Evolutionary conservation across 495 filamentous ascomycete species (phyloP).

Genomic region (Rostrohypoxylon terebratum): DNA sequence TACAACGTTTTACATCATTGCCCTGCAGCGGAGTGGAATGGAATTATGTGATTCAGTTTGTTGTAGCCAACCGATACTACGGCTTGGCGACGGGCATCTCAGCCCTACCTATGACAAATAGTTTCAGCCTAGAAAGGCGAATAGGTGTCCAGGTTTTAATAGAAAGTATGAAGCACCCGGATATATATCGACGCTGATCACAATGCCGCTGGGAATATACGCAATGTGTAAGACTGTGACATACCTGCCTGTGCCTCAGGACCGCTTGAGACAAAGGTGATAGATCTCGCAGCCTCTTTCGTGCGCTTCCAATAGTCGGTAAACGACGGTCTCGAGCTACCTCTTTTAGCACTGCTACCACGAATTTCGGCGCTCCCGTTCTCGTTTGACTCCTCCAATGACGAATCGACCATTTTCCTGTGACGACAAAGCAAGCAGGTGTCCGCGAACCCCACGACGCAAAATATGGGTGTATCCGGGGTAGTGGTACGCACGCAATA

Average conservation of each 20-base stretch:
- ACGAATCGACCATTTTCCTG: slow-evolving; percentile 19
- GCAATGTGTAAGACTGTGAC: slow-evolving; percentile 12
- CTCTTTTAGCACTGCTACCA: neutral
- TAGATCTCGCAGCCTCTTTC: slow-evolving; percentile 45
- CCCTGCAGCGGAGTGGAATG: slow-evolving; percentile 1
- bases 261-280: slow-evolving; percentile 53
- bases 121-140: slow-evolving; percentile 22
- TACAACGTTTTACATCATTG: slow-evolving; percentile 7
- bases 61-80: slow-evolving; percentile 27
- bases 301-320: slow-evolving; percentile 54
- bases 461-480: slow-evolving; percentile 12
- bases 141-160: neutral
- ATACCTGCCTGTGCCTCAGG: slow-evolving; percentile 42
- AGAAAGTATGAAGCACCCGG: neutral
- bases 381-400: slow-evolving; percentile 27
- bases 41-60: slow-evolving; percentile 11
- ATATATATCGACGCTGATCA: slow-evolving; percentile 6
- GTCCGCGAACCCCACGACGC: slow-evolving; percentile 9
- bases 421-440: slow-evolving; percentile 6
- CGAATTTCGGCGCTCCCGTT: slow-evolving; percentile 1
- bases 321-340: slow-evolving; percentile 51
- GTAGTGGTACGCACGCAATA: slow-evolving; percentile 27
- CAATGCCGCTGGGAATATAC: neutral
- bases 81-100: slow-evolving; percentile 23
- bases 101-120: slow-evolving; percentile 43